These are phyloP conservation scores for Camellia sinensis DNA, from an alignment of 148 eudicot genomes.

Conservation along the genomic window DNA sequence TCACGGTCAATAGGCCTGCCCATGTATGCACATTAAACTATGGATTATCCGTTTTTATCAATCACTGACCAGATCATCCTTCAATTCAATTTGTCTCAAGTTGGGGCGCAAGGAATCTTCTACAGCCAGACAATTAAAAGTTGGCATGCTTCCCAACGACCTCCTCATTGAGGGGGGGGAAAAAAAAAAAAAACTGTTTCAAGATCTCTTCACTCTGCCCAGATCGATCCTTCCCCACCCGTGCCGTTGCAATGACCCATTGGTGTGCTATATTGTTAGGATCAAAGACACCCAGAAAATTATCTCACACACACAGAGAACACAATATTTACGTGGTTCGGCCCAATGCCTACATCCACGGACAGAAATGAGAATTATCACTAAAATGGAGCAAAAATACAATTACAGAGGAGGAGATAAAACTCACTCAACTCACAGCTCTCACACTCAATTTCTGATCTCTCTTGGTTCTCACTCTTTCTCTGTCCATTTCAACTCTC, in stretches of 20 bases:
- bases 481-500: too few relatives aligned
- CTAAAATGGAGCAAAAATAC: too few relatives aligned
- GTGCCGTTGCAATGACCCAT: background rate
- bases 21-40: background rate
- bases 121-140: constrained; percentile 4
- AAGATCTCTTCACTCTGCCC: background rate
- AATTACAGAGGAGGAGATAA: too few relatives aligned
- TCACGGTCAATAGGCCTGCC: background rate
- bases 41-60: background rate
- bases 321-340: too few relatives aligned
- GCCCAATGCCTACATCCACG: too few relatives aligned
- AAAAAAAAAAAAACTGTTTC: background rate
- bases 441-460: too few relatives aligned
- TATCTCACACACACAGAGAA: too few relatives aligned
- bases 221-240: background rate
- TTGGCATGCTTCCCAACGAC: constrained; percentile 17
- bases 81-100: constrained; percentile 2
- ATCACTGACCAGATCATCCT: constrained; percentile 9
- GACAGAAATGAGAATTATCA: too few relatives aligned
- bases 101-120: background rate
- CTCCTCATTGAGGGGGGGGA: background rate
- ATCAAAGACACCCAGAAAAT: too few relatives aligned
- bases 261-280: constrained; percentile 4
- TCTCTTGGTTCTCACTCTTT: too few relatives aligned
- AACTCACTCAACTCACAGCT: too few relatives aligned